Evolutionary conservation across 345 rosid genomes (phyloP), one percentile per base, ranked within the genome.

Genomic region (Passiflora organensis): DNA sequence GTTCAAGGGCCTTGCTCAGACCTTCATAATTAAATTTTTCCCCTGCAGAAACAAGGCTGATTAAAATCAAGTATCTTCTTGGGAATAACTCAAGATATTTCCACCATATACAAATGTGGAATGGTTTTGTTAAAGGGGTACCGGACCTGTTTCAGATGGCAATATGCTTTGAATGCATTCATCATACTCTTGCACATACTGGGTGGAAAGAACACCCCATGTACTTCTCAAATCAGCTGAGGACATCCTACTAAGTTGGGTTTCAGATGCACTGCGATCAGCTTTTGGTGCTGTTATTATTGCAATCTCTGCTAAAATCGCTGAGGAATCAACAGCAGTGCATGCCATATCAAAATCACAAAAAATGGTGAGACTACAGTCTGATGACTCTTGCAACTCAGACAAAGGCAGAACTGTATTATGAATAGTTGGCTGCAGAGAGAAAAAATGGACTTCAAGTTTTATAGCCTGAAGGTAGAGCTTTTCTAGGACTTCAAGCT

Each of bases 291-390:
- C 97, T 36, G 88, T 89, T 44, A 83, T 68, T 39, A 94, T 87
- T 65, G 99, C 95, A 48, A 94, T 87, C 79, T 94, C 95, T 1
- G 97, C 97, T 78, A 89, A 74, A 64, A 89, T 85, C 67, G 97
- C 97, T 61, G 96, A 85, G 24, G 99, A 94, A 82, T 94, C 99
- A 71, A 89, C 82, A 66, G 83, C 82, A 0, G 96, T 68, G 78
- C 99, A 89, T 18, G 97, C 87, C 74, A 94, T 79, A 78, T 94
- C 99, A 78, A 94, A 94, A 75, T 94, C 99, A 60, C 89, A 82
- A 67, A 89, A 94, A 76, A 89, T 76, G 74, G 79, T 43, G 36
- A 85, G 71, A 37, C 65, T 79, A 54, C 76, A 80, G 62, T 69
- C 80, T 17, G 54, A 76, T 48, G 77, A 80, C 68, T 71, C 74